Percentiles rank a stretch among this genome's conserved stretches.
Conservation (phyloP, 371 early-diverging fungal genomes). For the Circinella minor region DNA sequence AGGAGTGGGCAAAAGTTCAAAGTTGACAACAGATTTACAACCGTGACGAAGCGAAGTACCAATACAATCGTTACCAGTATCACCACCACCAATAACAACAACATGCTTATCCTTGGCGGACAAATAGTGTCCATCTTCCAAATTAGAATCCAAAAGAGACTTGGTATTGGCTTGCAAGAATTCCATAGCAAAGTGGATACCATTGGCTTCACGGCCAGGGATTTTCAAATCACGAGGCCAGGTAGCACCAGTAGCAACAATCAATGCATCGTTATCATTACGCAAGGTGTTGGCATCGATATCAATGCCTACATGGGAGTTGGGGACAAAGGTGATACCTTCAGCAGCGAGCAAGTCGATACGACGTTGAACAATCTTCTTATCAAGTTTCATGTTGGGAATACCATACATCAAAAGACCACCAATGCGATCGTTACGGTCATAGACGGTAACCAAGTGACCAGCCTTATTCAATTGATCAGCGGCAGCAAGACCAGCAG, state of each 20-base stretch:
- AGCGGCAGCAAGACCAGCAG: constrained; percentile 95
- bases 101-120: constrained; percentile 92
- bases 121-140: constrained; percentile 77
- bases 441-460: constrained; percentile 92
- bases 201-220: constrained; percentile 83
- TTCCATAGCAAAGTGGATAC: constrained; percentile 98
- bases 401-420: constrained; percentile 98
- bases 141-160: constrained; percentile 77
- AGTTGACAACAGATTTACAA: constrained; percentile 90
- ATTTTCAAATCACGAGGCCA: constrained; percentile 96
- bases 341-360: constrained; percentile 91
- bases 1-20: constrained; percentile 94
- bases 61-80: constrained; percentile 97
- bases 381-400: constrained; percentile 99
- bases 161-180: constrained; percentile 91
- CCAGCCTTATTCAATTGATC: constrained; percentile 98
- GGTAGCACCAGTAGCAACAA: constrained; percentile 95
- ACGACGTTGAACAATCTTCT: constrained; percentile 91
- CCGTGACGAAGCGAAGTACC: constrained; percentile 94
- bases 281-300: constrained; percentile 71
- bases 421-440: constrained; percentile 94
- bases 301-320: constrained; percentile 86
- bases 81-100: constrained; percentile 97
- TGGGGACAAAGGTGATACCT: constrained; percentile 87
- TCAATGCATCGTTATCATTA: constrained; percentile 76